Evolutionary conservation across 2,329 filamentous ascomycete species (phyloP), one percentile per base, ranked within the genome.

Genomic region (Trichoderma gracile): DNA sequence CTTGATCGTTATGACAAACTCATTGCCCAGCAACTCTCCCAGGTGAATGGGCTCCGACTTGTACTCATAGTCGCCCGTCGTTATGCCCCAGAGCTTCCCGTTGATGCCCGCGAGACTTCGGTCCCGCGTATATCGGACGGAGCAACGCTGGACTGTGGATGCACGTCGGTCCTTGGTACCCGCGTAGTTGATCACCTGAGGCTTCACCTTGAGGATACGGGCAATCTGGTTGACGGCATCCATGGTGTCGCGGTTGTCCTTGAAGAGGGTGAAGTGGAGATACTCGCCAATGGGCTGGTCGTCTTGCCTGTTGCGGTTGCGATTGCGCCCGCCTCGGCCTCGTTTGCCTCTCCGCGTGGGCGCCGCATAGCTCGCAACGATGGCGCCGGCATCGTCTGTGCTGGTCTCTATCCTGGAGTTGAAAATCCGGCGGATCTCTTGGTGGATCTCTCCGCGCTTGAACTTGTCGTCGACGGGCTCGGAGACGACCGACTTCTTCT

Each of bases 181-280:
- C 3, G 93, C 92, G 61, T 85, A 86, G 52, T 80, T 81, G 71
- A 97, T 94, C 65, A 86, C 83, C 70, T 93, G 90, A 27, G 85
- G 82, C 74, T 91, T 93, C 68, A 91, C 81, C 73, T 89, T 90
- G 67, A 96, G 78, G 68, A 89, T 84, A 49, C 89, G 89, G 1
- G 89, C 86, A 46, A 97, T 84, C 71, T 90, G 91, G 60, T 86
- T 89, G 60, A 96, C 82, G 0, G 92, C 89, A 71, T 97, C 93
- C 91, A 97, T 96, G 1, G 93, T 97, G 74, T 97, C 93, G 73
- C 94, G 93, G 78, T 97, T 97, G 78, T 97, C 93, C 78, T 97
- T 97, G 84, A 94, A 96, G 58, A 97, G 82, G 0, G 91, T 94
- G 75, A 97, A 96, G 75, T 97, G 93, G 15, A 97, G 80, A 75